Base-by-base conservation (phyloP, 1,284 basidiomycete species). In the Marasmius sp. region DNA sequence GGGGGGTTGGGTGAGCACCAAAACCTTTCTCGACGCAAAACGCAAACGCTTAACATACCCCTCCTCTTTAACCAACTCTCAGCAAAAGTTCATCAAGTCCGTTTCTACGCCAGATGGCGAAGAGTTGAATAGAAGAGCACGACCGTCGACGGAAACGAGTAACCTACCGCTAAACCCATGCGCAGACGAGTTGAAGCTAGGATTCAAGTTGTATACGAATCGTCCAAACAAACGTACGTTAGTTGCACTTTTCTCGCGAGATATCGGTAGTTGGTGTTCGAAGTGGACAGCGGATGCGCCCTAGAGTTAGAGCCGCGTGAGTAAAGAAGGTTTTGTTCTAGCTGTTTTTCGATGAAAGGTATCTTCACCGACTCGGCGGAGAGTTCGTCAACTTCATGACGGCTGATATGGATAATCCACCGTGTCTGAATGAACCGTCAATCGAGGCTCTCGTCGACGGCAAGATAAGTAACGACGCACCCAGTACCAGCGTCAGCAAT, bases 401-500 rank as follows among this genome's bases (percentile, higher is more conserved):
- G 41, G 96, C 89, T 34, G 96, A 97, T n/a, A n/a, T n/a, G n/a
- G n/a, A n/a, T 8, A 94, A 82, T 62, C 96, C 97, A 67, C 94
- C 94, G 71, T 97, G 92, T 27, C 92, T 95, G 61, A 37, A 34
- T 5, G 2, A 27, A 2, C 27, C 27, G 27, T 27, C 27, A 27
- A 27, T 27, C 27, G 27, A 27, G 27, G 5, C 27, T 27, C 27
- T 27, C n/a, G n/a, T n/a, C n/a, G n/a, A n/a, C n/a, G n/a, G n/a
- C 27, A 22, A 56, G 10, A 38, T 34, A 59, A 47, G 41, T 22
- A 58, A 39, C 33, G 8, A 47, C 57, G 75, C 68, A 95, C 93
- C 93, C 94, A 52, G 95, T 96, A 78, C 97, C 95, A 48, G 90
- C 95, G 74, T 97, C 95, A 11, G 95, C 95, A 65, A 98, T 91